Evolutionary conservation across 2,329 filamentous ascomycete species (phyloP), one percentile per base, ranked within the genome.

Genomic region (Dothideomycetes sp.): DNA sequence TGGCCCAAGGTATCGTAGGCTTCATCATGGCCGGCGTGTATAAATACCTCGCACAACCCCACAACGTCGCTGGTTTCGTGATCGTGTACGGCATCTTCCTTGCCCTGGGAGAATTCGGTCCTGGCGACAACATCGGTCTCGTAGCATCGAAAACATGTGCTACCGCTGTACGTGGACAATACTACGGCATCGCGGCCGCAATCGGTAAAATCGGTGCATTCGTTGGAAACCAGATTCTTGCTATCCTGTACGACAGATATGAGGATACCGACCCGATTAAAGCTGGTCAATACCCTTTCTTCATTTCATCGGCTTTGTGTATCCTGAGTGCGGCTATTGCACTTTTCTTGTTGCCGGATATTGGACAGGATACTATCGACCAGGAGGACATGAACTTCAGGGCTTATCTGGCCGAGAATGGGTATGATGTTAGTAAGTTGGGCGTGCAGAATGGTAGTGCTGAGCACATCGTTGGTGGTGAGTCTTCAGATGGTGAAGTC

Each of bases 11-110:
- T 3, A 56, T 86, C 6, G 74, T 94, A 5, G 88, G 88, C 2
- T 94, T 89, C 62, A 80, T 88, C 63, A 93, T 94, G 84, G 81
- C 85, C 0, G 86, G 80, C 8, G 77, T 77, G 49, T 94, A 94
- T 62, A 61, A 65, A 5, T 71, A 71, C 38, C 73, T 95, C n/a
- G 76, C 78, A 0, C 71, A 76, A 37, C 67, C 78, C 0, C 55
- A 70, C 45, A 77, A 85, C 45, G 76, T 91, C 4, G 84, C 70
- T 6, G 83, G 70, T 0, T 93, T 91, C 51, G 80, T 84, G 1
- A 80, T 87, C 4, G 76, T 89, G 3, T 89, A 87, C 51, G 84
- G 74, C 12, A 70, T 91, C 48, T 91, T 91, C 64, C 67, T 85
- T 41, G 74, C 80, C 0, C 69, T 89, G 1, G 84, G 84, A 35